Evolutionary conservation across 2,329 filamentous ascomycete species (phyloP).

Genomic region (Graphilbum sp.): DNA sequence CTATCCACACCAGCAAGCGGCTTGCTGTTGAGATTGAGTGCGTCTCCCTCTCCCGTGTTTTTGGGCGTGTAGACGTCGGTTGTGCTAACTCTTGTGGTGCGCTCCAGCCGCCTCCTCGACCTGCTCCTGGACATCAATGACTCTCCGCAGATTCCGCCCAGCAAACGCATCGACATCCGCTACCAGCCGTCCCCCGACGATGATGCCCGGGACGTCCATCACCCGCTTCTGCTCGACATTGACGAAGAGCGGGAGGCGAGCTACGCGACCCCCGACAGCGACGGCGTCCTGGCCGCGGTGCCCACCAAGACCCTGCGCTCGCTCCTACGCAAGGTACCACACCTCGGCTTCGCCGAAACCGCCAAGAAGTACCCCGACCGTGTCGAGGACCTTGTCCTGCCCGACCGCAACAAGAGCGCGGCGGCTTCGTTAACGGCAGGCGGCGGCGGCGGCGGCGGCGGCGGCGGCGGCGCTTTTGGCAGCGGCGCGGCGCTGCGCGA

Average conservation of each 20-base stretch:
- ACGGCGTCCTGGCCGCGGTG: conserved; percentile 52
- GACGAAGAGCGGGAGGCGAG: conserved; percentile 60
- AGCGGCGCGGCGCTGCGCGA: conserved; percentile 23
- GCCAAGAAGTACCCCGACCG: conserved; percentile 46
- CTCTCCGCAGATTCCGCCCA: conserved; percentile 57
- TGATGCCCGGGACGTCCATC: conserved; percentile 2
- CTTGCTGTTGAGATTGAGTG: conserved; percentile 90
- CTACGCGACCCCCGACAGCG: conserved; percentile 53
- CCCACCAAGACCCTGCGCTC: conserved; percentile 31
- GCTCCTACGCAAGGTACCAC: conserved; percentile 36
- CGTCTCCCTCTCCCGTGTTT: conserved; percentile 15
- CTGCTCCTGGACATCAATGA: conserved; percentile 82
- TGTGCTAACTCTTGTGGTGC: neutral
- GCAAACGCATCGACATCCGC: conserved; percentile 58
- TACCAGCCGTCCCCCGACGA: conserved; percentile 21
- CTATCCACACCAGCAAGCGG: conserved; percentile 63
- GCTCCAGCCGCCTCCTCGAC: conserved; percentile 64
- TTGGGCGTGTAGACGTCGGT: neutral
- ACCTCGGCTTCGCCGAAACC: conserved; percentile 33
- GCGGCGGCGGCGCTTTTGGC: conserved; percentile 16
- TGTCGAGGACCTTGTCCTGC: conserved; percentile 29
- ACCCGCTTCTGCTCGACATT: conserved; percentile 57
- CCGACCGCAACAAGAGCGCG: conserved; percentile 15
- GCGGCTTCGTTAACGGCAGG: neutral
- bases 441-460: conserved; percentile 2